Evolutionary conservation across 1,284 basidiomycete genomes (phyloP).

Genomic region (Xerocomus nothofagi): DNA sequence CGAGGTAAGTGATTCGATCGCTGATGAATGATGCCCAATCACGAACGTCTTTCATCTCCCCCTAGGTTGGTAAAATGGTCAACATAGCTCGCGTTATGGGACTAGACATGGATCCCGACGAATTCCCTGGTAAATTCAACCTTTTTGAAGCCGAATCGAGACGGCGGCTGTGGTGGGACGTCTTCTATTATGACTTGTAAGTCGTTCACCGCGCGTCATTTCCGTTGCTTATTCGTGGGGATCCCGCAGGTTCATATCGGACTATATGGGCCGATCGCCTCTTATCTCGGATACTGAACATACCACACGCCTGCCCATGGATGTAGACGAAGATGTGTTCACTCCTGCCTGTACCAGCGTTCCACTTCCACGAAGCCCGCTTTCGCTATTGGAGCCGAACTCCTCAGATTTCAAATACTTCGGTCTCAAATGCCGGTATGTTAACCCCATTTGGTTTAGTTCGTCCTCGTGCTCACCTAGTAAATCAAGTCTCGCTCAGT

Average conservation of each 20-base stretch:
- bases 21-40: constrained; percentile 29
- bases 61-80: constrained; percentile 65
- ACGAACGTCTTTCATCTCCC: constrained; percentile 1
- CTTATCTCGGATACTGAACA: constrained; percentile 44
- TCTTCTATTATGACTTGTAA: constrained; percentile 70
- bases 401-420: constrained; percentile 42
- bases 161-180: constrained; percentile 71
- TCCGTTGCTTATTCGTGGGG: constrained; percentile 9
- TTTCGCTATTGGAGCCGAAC: constrained; percentile 31
- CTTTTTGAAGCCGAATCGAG: constrained; percentile 60
- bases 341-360: constrained; percentile 44
- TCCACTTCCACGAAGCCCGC: constrained; percentile 38
- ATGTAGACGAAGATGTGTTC: constrained; percentile 55
- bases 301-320: constrained; percentile 37
- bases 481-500: constrained; percentile 41
- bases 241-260: constrained; percentile 59
- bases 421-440: constrained; percentile 48
- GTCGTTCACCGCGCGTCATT: constrained; percentile 30
- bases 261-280: constrained; percentile 59
- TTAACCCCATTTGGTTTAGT: constrained; percentile 5
- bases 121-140: constrained; percentile 42
- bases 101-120: constrained; percentile 59
- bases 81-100: constrained; percentile 65
- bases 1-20: constrained; percentile 32
- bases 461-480: constrained; percentile 8